phyloP scores from a whole-genome alignment of 768 basidiomycete species.

The Termitomyces sp. region DNA sequence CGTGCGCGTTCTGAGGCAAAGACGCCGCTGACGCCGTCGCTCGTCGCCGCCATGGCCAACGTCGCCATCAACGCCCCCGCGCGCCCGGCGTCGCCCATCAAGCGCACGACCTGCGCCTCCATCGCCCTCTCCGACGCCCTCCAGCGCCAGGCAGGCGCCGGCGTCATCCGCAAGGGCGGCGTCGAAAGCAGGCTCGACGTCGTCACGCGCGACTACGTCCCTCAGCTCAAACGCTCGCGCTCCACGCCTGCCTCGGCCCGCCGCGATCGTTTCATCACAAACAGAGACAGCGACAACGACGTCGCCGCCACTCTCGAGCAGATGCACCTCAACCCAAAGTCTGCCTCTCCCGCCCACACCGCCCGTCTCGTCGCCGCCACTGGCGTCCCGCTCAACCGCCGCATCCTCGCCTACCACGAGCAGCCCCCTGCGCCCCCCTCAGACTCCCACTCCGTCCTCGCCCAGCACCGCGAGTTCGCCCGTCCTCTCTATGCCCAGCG shows the following conservation, averaged over 20 bases:
- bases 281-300: conserved; percentile 45
- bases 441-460: conserved; percentile 66
- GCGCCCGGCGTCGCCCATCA: conserved; percentile 62
- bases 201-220: conserved; percentile 73
- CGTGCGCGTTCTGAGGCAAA: conserved; percentile 48
- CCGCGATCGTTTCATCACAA: conserved; percentile 74
- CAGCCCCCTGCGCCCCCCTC: conserved; percentile 66
- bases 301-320: conserved; percentile 66
- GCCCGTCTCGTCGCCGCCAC: conserved; percentile 75
- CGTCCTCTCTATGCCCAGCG: conserved; percentile 70
- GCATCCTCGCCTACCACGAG: conserved; percentile 88
- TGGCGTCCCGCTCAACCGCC: conserved; percentile 72
- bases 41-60: conserved; percentile 38
- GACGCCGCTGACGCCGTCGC: conserved; percentile 48
- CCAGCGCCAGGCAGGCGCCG: conserved; percentile 58
- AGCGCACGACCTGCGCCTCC: conserved; percentile 47
- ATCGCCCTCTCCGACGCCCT: conserved; percentile 52
- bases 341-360: conserved; percentile 72
- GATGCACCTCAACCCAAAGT: conserved; percentile 53
- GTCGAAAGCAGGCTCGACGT: conserved; percentile 76
- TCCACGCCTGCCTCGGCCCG: conserved; percentile 65
- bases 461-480: conserved; percentile 74
- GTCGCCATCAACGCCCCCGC: conserved; percentile 56
- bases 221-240: conserved; percentile 70
- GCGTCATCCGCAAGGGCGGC: conserved; percentile 75